Evolutionary conservation across 2,329 filamentous ascomycete species (phyloP).

Genomic region (Talaromyces sp.): DNA sequence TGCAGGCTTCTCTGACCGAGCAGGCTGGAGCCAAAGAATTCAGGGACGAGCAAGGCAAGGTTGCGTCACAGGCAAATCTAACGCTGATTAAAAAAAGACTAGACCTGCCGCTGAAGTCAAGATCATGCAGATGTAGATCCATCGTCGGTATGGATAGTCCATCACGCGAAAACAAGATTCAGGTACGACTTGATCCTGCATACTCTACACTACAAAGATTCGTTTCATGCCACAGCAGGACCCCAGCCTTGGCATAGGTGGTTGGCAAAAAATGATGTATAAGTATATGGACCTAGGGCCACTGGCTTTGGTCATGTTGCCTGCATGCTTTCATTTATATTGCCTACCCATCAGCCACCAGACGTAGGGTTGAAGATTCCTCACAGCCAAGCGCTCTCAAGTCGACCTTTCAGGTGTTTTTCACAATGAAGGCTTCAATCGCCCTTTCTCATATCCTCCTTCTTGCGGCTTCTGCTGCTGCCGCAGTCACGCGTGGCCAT

Average conservation of each 20-base stretch:
- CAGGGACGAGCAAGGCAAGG: not conserved
- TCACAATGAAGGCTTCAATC: conserved; percentile 31
- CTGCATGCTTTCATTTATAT: not conserved
- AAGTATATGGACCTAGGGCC: not conserved
- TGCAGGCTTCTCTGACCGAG: not conserved
- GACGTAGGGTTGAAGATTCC: not conserved
- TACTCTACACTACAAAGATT: not conserved
- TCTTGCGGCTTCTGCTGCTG: conserved; percentile 19
- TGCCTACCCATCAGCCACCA: not conserved
- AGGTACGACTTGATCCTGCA: not conserved
- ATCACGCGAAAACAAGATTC: not conserved
- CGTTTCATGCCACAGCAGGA: conserved; percentile 6
- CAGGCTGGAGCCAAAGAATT: not conserved
- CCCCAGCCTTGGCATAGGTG: conserved; percentile 4
- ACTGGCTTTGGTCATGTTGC: not conserved
- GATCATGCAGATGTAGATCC: not conserved
- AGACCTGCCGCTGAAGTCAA: not conserved
- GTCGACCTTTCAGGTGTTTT: not conserved
- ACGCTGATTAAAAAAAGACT: not conserved
- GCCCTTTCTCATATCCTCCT: conserved; percentile 20
- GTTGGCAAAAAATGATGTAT: conserved; percentile 8
- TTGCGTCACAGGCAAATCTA: not conserved
- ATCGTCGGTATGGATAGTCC: not conserved
- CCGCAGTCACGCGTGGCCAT: conserved; percentile 22
- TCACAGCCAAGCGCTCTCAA: not conserved